Evolutionary conservation across 2,329 filamentous ascomycete species (phyloP), one percentile per base, ranked within the genome.

Genomic region (Anisogramma anomala): DNA sequence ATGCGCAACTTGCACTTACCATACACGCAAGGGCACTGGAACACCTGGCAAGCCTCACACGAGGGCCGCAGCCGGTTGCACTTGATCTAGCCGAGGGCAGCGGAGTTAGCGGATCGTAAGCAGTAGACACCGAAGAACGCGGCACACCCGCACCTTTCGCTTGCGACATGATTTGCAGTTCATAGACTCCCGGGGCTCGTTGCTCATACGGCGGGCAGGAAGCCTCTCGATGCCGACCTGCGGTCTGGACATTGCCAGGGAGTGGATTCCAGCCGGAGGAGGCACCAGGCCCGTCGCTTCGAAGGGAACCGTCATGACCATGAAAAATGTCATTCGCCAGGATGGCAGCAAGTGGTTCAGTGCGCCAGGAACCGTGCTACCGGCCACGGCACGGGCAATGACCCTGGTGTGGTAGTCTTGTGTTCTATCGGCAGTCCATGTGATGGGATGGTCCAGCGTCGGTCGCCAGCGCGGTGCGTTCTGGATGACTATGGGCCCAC

Each of bases 121-220:
- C 10, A 6, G 15, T 22, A 4, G 32, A 34, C 6, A 5, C 3
- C 10, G 19, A 34, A 17, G 10, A 7, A 10, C 17, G 27, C 39
- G 39, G 45, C 14, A 35, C 7, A n/a, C 13, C 46, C 66, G 35
- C 62, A 89, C 85, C 80, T 94, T 94, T 65, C 86, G 74, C 64
- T 93, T 93, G 52, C 86, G 77, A 67, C 86, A 94, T 42, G 84
- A 91, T 62, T 94, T 93, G 76, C 86, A 94, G 61, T 94, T 94
- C 86, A 94, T 94, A 25, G 83, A 84, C 67, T 93, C 86, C 54
- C 83, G 78, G 30, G 83, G 84, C 59, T 91, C 83, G 53, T 76
- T 81, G 60, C 72, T 78, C 61, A 77, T 68, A 31, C 82, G 77
- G 48, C 81, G 77, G 41, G 79, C 71, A 19, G 82, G 81, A 50